phyloP scores from a whole-genome alignment of 2,329 filamentous ascomycete genomes.

The Pezicula rhizophila region DNA sequence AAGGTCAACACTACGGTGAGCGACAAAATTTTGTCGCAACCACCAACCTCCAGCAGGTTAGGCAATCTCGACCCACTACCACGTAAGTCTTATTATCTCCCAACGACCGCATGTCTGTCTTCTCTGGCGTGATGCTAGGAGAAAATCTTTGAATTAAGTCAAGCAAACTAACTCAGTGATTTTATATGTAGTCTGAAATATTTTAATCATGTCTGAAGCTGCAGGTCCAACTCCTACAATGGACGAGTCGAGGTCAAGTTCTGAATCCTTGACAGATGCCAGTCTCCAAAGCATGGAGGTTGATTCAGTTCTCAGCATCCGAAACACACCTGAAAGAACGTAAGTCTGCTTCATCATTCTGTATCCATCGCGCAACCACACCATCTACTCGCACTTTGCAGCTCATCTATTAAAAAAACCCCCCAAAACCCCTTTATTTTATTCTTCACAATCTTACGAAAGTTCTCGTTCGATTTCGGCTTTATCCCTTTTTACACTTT shows the following conservation, averaged over 20 bases:
- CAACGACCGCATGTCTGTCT: too few relatives aligned
- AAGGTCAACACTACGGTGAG: too few relatives aligned
- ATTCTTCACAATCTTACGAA: not conserved
- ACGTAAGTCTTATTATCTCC: too few relatives aligned
- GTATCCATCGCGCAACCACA: not conserved
- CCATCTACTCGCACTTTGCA: not conserved
- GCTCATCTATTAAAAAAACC: not conserved
- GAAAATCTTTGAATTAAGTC: too few relatives aligned
- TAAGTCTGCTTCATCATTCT: constrained; percentile 10
- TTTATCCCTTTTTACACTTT: constrained; percentile 4
- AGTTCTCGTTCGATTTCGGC: constrained; percentile 1
- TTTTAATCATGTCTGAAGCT: too few relatives aligned
- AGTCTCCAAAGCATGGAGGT: constrained; percentile 21
- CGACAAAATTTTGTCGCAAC: too few relatives aligned
- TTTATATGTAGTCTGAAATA: too few relatives aligned
- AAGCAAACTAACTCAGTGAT: too few relatives aligned
- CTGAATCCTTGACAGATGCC: constrained; percentile 20
- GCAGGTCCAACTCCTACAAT: not conserved
- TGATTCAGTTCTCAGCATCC: constrained; percentile 15
- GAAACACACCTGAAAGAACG: constrained; percentile 15
- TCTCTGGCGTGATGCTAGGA: too few relatives aligned
- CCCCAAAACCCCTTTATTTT: not conserved
- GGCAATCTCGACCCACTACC: too few relatives aligned
- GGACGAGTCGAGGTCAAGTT: constrained; percentile 16
- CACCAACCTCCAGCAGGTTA: too few relatives aligned